A percentile compares a stretch with the other conserved stretches of the same genome.
These are phyloP conservation scores for Arbutus unedo DNA, from an alignment of 148 eudicot species.

Conservation along the genomic window DNA sequence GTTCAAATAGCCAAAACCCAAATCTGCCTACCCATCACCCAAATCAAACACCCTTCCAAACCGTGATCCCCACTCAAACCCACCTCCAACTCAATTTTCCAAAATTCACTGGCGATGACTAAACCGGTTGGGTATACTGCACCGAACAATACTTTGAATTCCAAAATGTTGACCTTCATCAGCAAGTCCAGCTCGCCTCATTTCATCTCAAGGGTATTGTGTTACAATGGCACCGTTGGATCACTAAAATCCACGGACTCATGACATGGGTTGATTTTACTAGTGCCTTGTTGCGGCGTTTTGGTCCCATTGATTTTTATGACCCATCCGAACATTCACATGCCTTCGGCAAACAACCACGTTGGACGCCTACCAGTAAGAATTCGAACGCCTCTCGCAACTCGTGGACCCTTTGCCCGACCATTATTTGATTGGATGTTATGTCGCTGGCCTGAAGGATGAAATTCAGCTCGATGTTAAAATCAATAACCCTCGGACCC, in stretches of 20 bases:
- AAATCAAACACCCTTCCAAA: too few species aligned
- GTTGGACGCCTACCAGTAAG: background rate
- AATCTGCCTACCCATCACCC: too few species aligned
- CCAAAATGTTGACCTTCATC: background rate
- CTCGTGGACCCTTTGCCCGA: background rate
- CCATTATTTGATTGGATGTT: too few species aligned
- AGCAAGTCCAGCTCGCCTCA: background rate
- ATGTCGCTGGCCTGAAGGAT: background rate
- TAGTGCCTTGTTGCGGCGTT: background rate
- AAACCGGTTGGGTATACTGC: slow-evolving; percentile 11
- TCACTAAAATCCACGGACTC: too few species aligned
- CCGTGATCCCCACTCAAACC: too few species aligned
- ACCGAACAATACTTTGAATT: background rate
- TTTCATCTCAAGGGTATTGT: slow-evolving; percentile 17
- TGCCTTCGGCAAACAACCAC: background rate
- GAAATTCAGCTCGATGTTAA: slow-evolving; percentile 14
- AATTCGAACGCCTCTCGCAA: slow-evolving; percentile 16
- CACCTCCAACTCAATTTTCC: too few species aligned
- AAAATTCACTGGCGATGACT: slow-evolving; percentile 1
- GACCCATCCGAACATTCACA: slow-evolving; percentile 2
- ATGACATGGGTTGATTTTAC: too few species aligned
- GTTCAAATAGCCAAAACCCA: too few species aligned
- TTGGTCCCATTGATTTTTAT: slow-evolving; percentile 11
- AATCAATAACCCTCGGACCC: slow-evolving; percentile 12
- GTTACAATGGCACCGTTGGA: slow-evolving; percentile 19